phyloP scores from a whole-genome alignment of 192 early-diverging fungal genomes.

The Funneliformis geosporum region DNA sequence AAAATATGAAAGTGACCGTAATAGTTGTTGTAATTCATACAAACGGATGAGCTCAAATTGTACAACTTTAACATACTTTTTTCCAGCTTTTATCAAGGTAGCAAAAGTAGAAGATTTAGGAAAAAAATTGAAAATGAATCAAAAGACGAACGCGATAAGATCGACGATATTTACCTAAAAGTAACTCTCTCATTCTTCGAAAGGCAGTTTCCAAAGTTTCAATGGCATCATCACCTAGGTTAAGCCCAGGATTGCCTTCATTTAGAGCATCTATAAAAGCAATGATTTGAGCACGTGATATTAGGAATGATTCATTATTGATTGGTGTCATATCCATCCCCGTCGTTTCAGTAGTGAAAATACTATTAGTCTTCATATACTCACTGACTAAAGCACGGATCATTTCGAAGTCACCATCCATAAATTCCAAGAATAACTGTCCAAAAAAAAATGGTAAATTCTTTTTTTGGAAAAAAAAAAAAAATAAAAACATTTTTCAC shows the following conservation, averaged over 20 bases:
- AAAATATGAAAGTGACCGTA: constrained; percentile 56
- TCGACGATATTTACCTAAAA: constrained; percentile 36
- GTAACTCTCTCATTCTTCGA: constrained; percentile 42
- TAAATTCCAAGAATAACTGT: constrained; percentile 56
- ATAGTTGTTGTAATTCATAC: constrained; percentile 57
- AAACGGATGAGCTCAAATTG: constrained; percentile 59
- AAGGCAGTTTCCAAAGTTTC: constrained; percentile 43
- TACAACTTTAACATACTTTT: constrained; percentile 60
- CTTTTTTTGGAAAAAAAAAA: background rate
- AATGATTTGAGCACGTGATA: background rate
- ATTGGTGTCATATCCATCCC: no score
- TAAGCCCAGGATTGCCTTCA: constrained; percentile 39
- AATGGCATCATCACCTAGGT: constrained; percentile 46
- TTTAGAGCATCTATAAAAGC: constrained; percentile 42
- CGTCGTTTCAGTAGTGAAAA: background rate
- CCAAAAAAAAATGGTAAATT: constrained; percentile 3
- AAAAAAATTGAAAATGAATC: background rate
- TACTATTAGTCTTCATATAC: constrained; percentile 20
- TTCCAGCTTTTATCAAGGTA: constrained; percentile 47
- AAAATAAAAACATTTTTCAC: background rate
- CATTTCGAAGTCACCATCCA: constrained; percentile 63
- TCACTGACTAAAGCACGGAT: constrained; percentile 59
- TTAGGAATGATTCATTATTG: background rate
- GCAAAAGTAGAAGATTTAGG: background rate
- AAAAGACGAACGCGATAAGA: background rate